These are phyloP conservation scores for Opeltia flavorubescens DNA, from an alignment of 495 filamentous ascomycete species.

Conservation along the genomic window DNA sequence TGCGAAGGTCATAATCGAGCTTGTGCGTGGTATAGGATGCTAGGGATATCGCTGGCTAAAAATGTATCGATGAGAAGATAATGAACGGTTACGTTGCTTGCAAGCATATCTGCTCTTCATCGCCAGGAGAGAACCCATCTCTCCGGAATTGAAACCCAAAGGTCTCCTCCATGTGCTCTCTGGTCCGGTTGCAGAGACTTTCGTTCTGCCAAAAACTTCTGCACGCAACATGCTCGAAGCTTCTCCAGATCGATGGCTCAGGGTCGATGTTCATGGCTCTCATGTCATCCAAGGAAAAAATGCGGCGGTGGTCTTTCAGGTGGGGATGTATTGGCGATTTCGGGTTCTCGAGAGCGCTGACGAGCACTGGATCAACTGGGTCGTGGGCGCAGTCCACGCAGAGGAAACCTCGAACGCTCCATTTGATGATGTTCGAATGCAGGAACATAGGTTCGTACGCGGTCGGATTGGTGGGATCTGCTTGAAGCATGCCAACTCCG, in stretches of 20 bases:
- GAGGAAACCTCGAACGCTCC: slow-evolving; percentile 11
- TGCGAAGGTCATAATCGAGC: too few species aligned
- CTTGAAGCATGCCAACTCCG: slow-evolving; percentile 13
- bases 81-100: not conserved
- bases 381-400: slow-evolving; percentile 8
- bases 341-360: slow-evolving; percentile 6
- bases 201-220: slow-evolving; percentile 10
- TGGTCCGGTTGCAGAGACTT: slow-evolving; percentile 7
- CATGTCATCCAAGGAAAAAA: slow-evolving; percentile 10
- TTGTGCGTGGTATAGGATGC: too few species aligned
- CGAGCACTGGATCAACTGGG: slow-evolving; percentile 1
- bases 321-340: slow-evolving; percentile 8
- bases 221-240: slow-evolving; percentile 11
- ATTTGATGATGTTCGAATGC: slow-evolving; percentile 14
- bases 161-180: slow-evolving; percentile 8
- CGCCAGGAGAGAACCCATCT: slow-evolving; percentile 3
- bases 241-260: slow-evolving; percentile 13
- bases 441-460: slow-evolving; percentile 11
- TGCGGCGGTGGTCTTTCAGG: slow-evolving; percentile 8
- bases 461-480: slow-evolving; percentile 7
- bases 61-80: too few species aligned
- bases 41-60: too few species aligned
- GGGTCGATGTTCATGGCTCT: slow-evolving; percentile 8
- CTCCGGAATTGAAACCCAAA: slow-evolving; percentile 7
- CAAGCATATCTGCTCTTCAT: slow-evolving; percentile 8